Evolutionary conservation across 768 basidiomycete species (phyloP), one percentile per base, ranked within the genome.

Genomic region (Suillus sp.): DNA sequence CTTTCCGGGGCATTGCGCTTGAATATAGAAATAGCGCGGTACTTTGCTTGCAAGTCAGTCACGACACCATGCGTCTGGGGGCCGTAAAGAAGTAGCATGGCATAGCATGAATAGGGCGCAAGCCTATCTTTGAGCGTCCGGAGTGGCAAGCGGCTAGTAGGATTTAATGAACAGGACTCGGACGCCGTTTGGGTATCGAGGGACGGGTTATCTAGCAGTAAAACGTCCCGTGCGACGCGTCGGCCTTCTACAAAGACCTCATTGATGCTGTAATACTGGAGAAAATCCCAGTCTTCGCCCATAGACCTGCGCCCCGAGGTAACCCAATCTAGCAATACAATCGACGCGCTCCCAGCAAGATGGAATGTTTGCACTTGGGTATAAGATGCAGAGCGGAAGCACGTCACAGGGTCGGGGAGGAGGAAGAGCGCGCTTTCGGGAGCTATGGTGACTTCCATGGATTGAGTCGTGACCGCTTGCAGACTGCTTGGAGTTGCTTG

Each of bases 351-450:
- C 11, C 69, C 69, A 10, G 81, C 81, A 40, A 97, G 81, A 61
- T 80, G 77, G 76, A 98, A 95, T 47, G 81, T 87, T 79, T 99
- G 96, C 3, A 80, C 77, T 72, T 98, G 96, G 63, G 84, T 83
- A 77, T 99, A 99, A 0, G 84, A 84, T 9, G 96, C 92, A 25
- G 82, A 80, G 32, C 85, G 84, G 78, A 96, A 99, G 75, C 95
- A 97, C 25, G 95, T 94, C 55, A 97, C 93, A 27, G 95, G 93
- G 70, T 96, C 92, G 1, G 95, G 96, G 34, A 99, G 85, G 55
- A 97, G 82, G 70, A 95, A 86, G 57, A 98, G 81, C 2, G 84
- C 78, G 43, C 88, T 81, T 1, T 74, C 70, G 2, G 84, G 69
- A 5, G 79, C 76, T 55, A 97, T 75, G 10, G 70, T 77, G 59